These are phyloP conservation scores for Candida vaughaniae DNA, from an alignment of 805 yeast genomes.

Conservation along the genomic window DNA sequence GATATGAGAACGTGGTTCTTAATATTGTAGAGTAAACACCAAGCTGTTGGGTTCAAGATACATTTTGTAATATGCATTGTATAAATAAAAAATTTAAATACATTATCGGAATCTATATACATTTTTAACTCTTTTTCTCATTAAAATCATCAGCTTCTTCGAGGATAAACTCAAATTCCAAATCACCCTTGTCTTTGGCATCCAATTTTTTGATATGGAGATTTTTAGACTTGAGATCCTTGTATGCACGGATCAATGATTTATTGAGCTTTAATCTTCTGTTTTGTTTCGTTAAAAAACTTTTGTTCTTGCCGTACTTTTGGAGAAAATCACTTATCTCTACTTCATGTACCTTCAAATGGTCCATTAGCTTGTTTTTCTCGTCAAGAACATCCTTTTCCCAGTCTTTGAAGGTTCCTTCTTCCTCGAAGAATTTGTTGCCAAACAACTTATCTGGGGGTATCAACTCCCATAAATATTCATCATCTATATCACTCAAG, in stretches of 20 bases:
- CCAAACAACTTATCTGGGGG: constrained; percentile 37
- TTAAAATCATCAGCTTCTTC: constrained; percentile 3
- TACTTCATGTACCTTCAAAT: constrained; percentile 10
- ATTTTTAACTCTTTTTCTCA: background rate
- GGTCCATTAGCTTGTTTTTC: constrained; percentile 11
- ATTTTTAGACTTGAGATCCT: constrained; percentile 22
- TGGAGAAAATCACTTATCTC: constrained; percentile 12
- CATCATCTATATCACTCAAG: constrained; percentile 37
- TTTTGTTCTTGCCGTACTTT: constrained; percentile 10
- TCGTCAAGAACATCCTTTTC: constrained; percentile 27
- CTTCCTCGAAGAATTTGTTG: constrained; percentile 32
- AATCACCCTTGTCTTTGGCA: constrained; percentile 7
- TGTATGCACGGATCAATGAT: constrained; percentile 31
- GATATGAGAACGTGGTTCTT: constrained; percentile 49
- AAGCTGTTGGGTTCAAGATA: no score
- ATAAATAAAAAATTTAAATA: background rate
- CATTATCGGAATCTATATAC: background rate
- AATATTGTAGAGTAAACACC: constrained; percentile 36
- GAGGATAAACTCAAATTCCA: constrained; percentile 12
- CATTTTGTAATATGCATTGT: no score
- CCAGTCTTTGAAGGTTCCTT: constrained; percentile 35
- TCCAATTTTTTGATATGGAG: constrained; percentile 5
- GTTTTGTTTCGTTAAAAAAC: constrained; percentile 11
- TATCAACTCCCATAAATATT: constrained; percentile 37
- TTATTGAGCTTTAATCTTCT: constrained; percentile 31